Base-by-base conservation (phyloP, 2,329 filamentous ascomycete genomes). In the Ophiostoma ulmi region DNA sequence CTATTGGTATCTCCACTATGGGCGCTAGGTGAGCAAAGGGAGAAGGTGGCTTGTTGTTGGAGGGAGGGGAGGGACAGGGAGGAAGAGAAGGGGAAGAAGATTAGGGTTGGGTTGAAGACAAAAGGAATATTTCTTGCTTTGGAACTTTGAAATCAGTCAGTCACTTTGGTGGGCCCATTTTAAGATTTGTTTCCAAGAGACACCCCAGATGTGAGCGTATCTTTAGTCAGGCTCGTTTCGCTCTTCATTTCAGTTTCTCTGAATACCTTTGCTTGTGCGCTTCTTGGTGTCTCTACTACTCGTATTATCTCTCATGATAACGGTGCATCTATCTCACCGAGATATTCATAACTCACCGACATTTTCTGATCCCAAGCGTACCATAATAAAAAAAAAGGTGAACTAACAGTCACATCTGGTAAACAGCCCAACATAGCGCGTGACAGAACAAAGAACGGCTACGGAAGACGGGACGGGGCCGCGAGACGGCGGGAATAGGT, bases 391-490 rank as follows among this genome's bases (percentile, higher is more conserved):
- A 48, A 41, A 48, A 4, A 6, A 48, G 44, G 5, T 20, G 7
- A 48, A n/a, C 26, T 26, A 2, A 26, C 26, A 26, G 26, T 26
- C 26, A 26, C 26, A 26, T 26, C 26, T 26, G 26, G 26, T 26
- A 26, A 26, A 26, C 44, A 17, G 41, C 44, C 14, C 58, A 26
- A 22, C 22, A 22, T 65, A 65, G 63, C 63, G 63, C 20, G 10
- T 65, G 61, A 39, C 63, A 63, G 26, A 39, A 65, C 36, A 65
- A 65, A 39, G 63, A 65, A 10, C 36, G 63, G 63, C 35, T n/a
- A 11, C 63, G 63, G 63, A 65, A 39, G 63, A 65, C 63, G 63
- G 63, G 63, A 65, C 63, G 35, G 63, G 63, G 36, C 63, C 63
- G 63, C 63, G 61, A 65, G 63, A 39, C 61, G 35, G 61, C 61